Evolutionary conservation across 192 early-diverging fungal genomes (phyloP).

Genomic region (Phlyctochytrium arcticum): DNA sequence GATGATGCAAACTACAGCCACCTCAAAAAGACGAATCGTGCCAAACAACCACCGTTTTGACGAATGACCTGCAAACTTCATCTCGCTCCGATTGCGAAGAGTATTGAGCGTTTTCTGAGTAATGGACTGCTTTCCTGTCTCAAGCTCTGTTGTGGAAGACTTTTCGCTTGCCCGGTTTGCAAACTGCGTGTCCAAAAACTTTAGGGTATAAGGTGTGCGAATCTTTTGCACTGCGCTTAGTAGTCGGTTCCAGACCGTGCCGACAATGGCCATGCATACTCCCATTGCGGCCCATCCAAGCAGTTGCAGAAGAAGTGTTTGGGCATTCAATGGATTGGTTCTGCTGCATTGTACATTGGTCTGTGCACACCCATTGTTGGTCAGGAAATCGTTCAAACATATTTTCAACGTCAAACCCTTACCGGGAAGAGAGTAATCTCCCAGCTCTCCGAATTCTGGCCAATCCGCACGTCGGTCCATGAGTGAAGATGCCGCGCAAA

Average conservation of each 20-base stretch:
- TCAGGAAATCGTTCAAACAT: background rate
- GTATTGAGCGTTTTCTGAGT: too few relatives aligned
- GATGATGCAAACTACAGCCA: conserved; percentile 22
- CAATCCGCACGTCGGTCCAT: background rate
- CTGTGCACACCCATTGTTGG: background rate
- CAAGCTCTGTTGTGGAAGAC: too few relatives aligned
- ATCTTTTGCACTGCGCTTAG: conserved; percentile 27
- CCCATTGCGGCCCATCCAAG: conserved; percentile 18
- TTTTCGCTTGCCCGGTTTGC: background rate
- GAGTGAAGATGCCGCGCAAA: background rate
- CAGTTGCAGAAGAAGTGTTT: background rate
- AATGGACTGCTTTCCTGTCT: background rate
- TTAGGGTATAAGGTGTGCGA: conserved; percentile 21
- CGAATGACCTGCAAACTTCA: too few relatives aligned
- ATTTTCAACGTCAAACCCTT: background rate
- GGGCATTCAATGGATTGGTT: background rate
- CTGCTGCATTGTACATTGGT: background rate
- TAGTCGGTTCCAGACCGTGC: conserved; percentile 25
- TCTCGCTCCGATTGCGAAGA: too few relatives aligned
- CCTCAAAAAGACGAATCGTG: conserved; percentile 20
- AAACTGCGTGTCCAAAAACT: background rate
- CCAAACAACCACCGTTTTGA: background rate
- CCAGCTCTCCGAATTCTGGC: background rate
- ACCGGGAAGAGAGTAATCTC: conserved; percentile 17
- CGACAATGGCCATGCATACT: conserved; percentile 20